These are phyloP conservation scores for Leptographium flavum DNA, from an alignment of 2,329 filamentous ascomycete genomes.

Conservation along the genomic window DNA sequence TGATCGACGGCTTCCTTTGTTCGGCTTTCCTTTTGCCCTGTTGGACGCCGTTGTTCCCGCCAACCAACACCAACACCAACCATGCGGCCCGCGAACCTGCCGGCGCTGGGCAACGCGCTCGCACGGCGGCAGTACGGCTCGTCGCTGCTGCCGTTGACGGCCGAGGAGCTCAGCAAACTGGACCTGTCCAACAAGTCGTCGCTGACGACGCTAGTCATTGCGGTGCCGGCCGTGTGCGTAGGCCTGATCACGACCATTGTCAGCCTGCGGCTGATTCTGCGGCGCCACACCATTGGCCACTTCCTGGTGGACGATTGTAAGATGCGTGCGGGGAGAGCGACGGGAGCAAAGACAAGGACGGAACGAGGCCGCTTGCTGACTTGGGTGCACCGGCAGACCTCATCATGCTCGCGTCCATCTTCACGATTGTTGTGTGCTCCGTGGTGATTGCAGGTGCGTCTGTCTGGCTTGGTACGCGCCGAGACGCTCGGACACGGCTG, in stretches of 20 bases:
- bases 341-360: too few relatives aligned
- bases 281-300: constrained; percentile 9
- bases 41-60: too few relatives aligned
- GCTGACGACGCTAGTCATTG: constrained; percentile 5
- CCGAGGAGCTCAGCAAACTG: constrained; percentile 9
- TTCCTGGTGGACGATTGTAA: constrained; percentile 13
- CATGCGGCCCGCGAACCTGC: too few relatives aligned
- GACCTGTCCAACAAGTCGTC: constrained; percentile 13
- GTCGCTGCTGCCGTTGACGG: background rate
- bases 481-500: too few relatives aligned
- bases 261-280: constrained; percentile 9
- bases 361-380: background rate
- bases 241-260: constrained; percentile 12
- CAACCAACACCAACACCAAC: too few relatives aligned
- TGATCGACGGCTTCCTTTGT: too few relatives aligned
- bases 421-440: constrained; percentile 11
- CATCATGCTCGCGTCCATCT: constrained; percentile 12
- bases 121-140: background rate
- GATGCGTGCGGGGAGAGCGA: background rate
- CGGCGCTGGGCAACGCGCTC: background rate
- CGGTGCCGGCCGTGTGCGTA: constrained; percentile 10
- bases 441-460: constrained; percentile 7
- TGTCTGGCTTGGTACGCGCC: background rate
- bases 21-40: too few relatives aligned
- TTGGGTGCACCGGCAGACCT: constrained; percentile 5